Evolutionary conservation across 2,329 filamentous ascomycete species (phyloP).

Genomic region (Alternaria tenuissima): DNA sequence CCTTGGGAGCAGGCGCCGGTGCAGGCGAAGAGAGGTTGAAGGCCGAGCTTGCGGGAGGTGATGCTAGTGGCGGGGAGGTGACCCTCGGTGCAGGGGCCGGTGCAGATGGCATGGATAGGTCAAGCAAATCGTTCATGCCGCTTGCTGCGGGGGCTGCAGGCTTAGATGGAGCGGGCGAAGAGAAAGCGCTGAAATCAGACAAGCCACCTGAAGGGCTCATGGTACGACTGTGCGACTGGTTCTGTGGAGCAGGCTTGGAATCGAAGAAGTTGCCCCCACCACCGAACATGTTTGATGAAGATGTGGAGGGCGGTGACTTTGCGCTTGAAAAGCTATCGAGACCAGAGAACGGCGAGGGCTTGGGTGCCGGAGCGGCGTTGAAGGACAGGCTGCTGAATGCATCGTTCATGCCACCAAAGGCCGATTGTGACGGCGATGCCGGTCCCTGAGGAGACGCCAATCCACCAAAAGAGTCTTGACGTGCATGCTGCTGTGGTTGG

Average conservation of each 20-base stretch:
- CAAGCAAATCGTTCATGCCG: constrained; percentile 78
- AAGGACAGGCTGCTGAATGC: constrained; percentile 79
- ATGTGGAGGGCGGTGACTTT: constrained; percentile 50
- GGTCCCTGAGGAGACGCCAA: constrained; percentile 57
- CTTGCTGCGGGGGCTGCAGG: constrained; percentile 62
- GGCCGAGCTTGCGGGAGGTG: constrained; percentile 66
- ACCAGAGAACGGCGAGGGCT: constrained; percentile 71
- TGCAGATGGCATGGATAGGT: constrained; percentile 62
- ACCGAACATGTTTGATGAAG: constrained; percentile 59
- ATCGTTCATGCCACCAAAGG: constrained; percentile 76
- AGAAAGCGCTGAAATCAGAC: constrained; percentile 71
- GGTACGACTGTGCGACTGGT: constrained; percentile 56
- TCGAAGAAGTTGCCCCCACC: constrained; percentile 88
- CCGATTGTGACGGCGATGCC: constrained; percentile 51
- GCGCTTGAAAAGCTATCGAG: constrained; percentile 62
- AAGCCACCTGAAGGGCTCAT: constrained; percentile 66
- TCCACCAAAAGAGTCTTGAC: constrained; percentile 57
- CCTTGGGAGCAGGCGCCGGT: constrained; percentile 42
- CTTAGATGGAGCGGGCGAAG: constrained; percentile 60
- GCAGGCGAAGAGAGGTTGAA: constrained; percentile 65
- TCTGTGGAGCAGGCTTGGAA: constrained; percentile 61
- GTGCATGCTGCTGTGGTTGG: constrained; percentile 61
- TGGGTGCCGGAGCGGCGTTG: constrained; percentile 56
- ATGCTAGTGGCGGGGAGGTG: constrained; percentile 39
- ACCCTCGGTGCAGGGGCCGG: constrained; percentile 39